Evolutionary conservation across 345 rosid species (phyloP).

Genomic region (Boechera stricta): DNA sequence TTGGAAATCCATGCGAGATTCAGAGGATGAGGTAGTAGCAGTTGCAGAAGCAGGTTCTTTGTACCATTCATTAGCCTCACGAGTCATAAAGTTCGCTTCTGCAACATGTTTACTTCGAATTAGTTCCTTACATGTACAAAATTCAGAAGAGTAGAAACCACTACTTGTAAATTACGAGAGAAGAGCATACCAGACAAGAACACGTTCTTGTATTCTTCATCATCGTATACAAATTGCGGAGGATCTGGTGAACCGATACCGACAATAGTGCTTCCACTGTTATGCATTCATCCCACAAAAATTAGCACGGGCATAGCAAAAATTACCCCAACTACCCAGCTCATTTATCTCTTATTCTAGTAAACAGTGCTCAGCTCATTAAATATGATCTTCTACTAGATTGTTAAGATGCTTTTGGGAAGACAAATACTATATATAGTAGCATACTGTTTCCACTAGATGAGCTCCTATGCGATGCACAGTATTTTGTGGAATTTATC

Average conservation of each 20-base stretch:
- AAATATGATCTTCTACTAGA: conserved; percentile 3
- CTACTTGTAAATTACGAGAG: background rate
- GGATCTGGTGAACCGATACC: conserved; percentile 97
- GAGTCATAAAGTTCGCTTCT: conserved; percentile 86
- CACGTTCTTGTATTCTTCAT: conserved; percentile 76
- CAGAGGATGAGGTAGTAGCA: conserved; percentile 42
- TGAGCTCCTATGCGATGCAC: background rate
- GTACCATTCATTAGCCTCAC: conserved; percentile 84
- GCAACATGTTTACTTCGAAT: conserved; percentile 41
- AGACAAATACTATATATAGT: conserved; percentile 12
- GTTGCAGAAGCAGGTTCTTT: conserved; percentile 62
- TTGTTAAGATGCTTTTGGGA: background rate
- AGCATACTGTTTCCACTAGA: background rate
- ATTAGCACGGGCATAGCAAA: background rate
- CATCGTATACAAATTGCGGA: conserved; percentile 81
- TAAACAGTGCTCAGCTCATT: background rate
- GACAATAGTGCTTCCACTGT: conserved; percentile 94
- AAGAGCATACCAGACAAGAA: conserved; percentile 77
- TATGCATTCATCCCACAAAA: conserved; percentile 27
- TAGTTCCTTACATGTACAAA: conserved; percentile 12
- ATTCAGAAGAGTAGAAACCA: conserved; percentile 2
- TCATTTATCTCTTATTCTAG: conserved; percentile 9
- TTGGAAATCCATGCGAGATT: conserved; percentile 38
- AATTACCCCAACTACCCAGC: background rate
- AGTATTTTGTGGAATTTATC: background rate